Conservation (phyloP, 805 yeast species). For the Tetrapisispora pingtungensis region DNA sequence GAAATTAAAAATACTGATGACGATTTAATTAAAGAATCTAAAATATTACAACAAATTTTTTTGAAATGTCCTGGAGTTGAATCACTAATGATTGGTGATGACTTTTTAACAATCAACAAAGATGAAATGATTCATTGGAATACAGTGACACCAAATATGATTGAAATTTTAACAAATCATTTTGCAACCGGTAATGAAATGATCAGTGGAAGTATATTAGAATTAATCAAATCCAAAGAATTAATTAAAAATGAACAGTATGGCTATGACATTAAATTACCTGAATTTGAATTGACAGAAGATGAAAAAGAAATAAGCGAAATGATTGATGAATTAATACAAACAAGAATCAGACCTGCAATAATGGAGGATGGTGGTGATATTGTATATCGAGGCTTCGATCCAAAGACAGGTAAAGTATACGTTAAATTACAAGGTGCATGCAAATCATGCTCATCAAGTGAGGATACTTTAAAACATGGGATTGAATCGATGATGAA, state of each 20-base stretch:
- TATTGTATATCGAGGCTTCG: slow-evolving; percentile 77
- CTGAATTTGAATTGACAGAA: slow-evolving; percentile 34
- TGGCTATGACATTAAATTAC: slow-evolving; percentile 26
- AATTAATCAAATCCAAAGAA: slow-evolving; percentile 26
- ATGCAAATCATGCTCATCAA: slow-evolving; percentile 84
- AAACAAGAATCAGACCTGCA: slow-evolving; percentile 93
- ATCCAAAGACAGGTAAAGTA: slow-evolving; percentile 79
- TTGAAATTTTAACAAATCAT: slow-evolving; percentile 26
- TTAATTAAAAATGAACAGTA: slow-evolving; percentile 8
- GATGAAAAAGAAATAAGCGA: slow-evolving; percentile 73
- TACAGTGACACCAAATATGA: slow-evolving; percentile 55
- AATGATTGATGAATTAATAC: slow-evolving; percentile 85
- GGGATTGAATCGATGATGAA: slow-evolving; percentile 97
- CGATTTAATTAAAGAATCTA: slow-evolving; percentile 37
- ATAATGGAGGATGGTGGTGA: slow-evolving; percentile 99
- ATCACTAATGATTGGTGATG: slow-evolving; percentile 63
- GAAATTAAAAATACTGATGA: slow-evolving; percentile 28
- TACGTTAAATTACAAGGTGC: slow-evolving; percentile 89
- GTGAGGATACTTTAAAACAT: slow-evolving; percentile 84
- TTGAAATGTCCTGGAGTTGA: slow-evolving; percentile 42
- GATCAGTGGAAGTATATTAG: slow-evolving; percentile 19
- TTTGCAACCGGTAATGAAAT: slow-evolving; percentile 23
- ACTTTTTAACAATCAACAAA: slow-evolving; percentile 64
- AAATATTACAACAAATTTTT: slow-evolving; percentile 51
- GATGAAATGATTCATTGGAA: slow-evolving; percentile 62